Evolutionary conservation across 1,284 basidiomycete genomes (phyloP), one percentile per base, ranked within the genome.

Genomic region (Agroathelia rolfsii): DNA sequence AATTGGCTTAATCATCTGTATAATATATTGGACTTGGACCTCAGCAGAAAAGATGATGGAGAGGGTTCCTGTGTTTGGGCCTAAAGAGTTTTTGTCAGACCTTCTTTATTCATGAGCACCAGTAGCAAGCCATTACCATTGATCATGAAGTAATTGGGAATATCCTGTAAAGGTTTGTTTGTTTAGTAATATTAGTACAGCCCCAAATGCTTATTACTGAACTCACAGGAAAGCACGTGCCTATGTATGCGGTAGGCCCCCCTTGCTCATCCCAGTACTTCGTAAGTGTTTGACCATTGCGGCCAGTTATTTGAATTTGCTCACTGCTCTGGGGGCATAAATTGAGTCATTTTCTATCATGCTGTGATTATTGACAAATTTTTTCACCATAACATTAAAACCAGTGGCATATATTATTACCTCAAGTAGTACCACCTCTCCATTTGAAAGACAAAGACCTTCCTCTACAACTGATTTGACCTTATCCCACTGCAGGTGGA

Each of bases 1-100:
- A 19, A 66, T 44, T 6, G 63, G 64, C 16, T 48, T 50, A 28
- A 68, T 51, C 19, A 66, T 43, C 32, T 62, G 43, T 2, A 63
- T 37, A 13, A 55, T 54, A 42, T 66, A 61, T 34, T 60, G 40
- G 30, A 59, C 62, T 51, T 65, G 64, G 3, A 55, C 37, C 39
- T 69, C 67, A 30, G 61, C 59, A 2, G 56, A 53, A 33, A 58
- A 64, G 17, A 69, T 47, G 9, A 64, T 59, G 3, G 67, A 69
- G 0, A 59, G 61, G 38, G 66, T 60, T 0, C 67, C 66, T 0
- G 60, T 64, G 40, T 69, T 69, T 0, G 68, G 66, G 7, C 67
- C 67, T 69, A 22, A 11, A 14, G 10, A 35, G n/a, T n/a, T n/a
- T n/a, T n/a, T n/a, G 40, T 23, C 18, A 26, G 36, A 26, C 6